Evolutionary conservation across 129 eudicot species (phyloP).

Genomic region (Heracleum sosnowskyi): DNA sequence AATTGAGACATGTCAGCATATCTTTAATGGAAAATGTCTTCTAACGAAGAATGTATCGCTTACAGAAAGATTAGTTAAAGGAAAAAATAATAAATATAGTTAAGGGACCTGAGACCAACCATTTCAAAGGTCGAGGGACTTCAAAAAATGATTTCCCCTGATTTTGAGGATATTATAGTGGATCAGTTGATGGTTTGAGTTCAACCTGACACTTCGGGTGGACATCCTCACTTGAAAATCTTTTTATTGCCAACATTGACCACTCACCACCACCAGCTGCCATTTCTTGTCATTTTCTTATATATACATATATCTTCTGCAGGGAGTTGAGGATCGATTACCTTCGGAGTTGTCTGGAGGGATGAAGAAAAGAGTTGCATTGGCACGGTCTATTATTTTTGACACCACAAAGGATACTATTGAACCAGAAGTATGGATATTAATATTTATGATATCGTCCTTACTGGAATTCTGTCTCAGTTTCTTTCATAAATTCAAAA

Average conservation of each 20-base stretch:
- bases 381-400: constrained; percentile 83
- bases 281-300: neutral
- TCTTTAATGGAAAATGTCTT: neutral
- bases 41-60: neutral
- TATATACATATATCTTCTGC: constrained; percentile 14
- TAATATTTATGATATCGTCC: neutral
- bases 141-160: neutral
- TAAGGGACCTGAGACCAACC: neutral
- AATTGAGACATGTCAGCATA: neutral
- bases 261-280: neutral
- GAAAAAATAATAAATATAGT: neutral
- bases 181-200: neutral
- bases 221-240: neutral
- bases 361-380: constrained; percentile 96
- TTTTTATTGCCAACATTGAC: constrained; percentile 4
- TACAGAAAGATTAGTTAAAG: neutral
- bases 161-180: neutral
- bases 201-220: neutral
- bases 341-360: constrained; percentile 99
- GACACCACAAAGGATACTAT: constrained; percentile 70
- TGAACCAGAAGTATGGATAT: constrained; percentile 78
- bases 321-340: constrained; percentile 91
- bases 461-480: neutral
- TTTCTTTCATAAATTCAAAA: neutral
- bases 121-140: neutral